Evolutionary conservation across 2,329 filamentous ascomycete species (phyloP).

Genomic region (Bipolaris cookei): DNA sequence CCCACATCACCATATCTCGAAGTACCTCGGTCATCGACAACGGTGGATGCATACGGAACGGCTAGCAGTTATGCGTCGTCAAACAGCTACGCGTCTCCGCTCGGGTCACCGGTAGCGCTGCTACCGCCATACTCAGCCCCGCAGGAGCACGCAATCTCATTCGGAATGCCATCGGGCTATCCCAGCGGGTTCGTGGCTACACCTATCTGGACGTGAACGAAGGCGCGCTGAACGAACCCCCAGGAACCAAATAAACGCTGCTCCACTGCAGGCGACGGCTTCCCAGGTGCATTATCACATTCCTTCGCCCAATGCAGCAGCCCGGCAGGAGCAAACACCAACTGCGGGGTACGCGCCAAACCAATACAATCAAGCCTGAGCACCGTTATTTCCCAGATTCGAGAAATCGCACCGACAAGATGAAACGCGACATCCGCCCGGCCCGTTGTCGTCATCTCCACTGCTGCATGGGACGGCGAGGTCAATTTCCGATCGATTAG

Average conservation of each 20-base stretch:
- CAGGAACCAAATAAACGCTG: slow-evolving; percentile 50
- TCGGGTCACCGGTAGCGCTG: slow-evolving; percentile 46
- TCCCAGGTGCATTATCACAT: slow-evolving; percentile 36
- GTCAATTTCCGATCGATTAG: slow-evolving; percentile 13
- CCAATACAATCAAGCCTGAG: slow-evolving; percentile 30
- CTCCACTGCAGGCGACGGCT: slow-evolving; percentile 29
- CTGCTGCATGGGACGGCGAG: slow-evolving; percentile 3
- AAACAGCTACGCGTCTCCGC: slow-evolving; percentile 47
- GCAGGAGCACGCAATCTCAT: slow-evolving; percentile 52
- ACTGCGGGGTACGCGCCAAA: slow-evolving; percentile 25
- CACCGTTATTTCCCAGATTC: slow-evolving; percentile 1
- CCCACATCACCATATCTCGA: slow-evolving; percentile 54
- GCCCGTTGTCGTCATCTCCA: slow-evolving; percentile 9
- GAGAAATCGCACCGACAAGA: slow-evolving; percentile 10
- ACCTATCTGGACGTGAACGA: slow-evolving; percentile 52
- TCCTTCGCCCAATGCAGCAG: slow-evolving; percentile 25
- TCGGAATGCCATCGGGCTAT: slow-evolving; percentile 50
- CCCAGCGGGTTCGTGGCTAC: slow-evolving; percentile 53
- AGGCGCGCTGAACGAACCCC: slow-evolving; percentile 50
- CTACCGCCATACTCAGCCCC: slow-evolving; percentile 44
- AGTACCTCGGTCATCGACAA: slow-evolving; percentile 48
- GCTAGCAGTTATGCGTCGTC: slow-evolving; percentile 39
- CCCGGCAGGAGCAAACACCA: slow-evolving; percentile 22
- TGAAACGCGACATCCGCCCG: slow-evolving; percentile 9
- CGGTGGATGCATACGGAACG: slow-evolving; percentile 38